Percentiles rank a stretch among this genome's conserved stretches.
Evolutionary conservation across 345 rosid genomes (phyloP).

Genomic region (Brassica napus): DNA sequence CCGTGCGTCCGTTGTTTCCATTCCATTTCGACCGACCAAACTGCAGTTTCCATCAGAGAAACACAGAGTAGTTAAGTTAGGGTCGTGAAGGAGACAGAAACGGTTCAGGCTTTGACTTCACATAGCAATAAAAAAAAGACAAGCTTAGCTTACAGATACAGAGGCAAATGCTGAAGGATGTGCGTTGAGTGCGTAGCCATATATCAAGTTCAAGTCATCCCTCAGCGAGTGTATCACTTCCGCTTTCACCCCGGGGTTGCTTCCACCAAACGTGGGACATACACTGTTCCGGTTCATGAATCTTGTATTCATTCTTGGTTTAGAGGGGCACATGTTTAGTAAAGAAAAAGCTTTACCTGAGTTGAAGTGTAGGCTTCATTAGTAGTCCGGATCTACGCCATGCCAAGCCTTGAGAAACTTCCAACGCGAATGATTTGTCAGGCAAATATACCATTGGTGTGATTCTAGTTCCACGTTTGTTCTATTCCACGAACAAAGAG

Average conservation of each 20-base stretch:
- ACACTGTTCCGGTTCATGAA: slow-evolving; percentile 45
- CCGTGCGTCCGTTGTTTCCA: slow-evolving; percentile 78
- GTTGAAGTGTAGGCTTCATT: slow-evolving; percentile 76
- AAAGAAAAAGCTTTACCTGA: slow-evolving; percentile 50
- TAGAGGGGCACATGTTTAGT: background rate
- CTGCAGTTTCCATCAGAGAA: slow-evolving; percentile 45
- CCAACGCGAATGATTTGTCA: slow-evolving; percentile 73
- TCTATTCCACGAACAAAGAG: slow-evolving; percentile 4
- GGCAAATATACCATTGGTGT: slow-evolving; percentile 89
- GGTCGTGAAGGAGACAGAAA: background rate
- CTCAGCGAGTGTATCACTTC: slow-evolving; percentile 78
- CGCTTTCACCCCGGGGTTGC: slow-evolving; percentile 78
- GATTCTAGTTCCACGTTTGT: slow-evolving; percentile 59
- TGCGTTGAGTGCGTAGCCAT: slow-evolving; percentile 58
- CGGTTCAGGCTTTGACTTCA: background rate
- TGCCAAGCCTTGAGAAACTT: slow-evolving; percentile 75
- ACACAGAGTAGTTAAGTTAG: background rate
- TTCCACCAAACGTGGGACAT: slow-evolving; percentile 89
- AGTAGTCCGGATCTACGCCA: slow-evolving; percentile 91
- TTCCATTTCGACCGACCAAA: slow-evolving; percentile 95
- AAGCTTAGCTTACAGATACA: slow-evolving; percentile 55
- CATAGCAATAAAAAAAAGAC: background rate
- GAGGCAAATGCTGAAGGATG: slow-evolving; percentile 84
- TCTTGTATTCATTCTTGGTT: background rate
- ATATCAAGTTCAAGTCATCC: slow-evolving; percentile 72